Percentiles rank a stretch among this genome's conserved stretches.
Conservation (phyloP, 73 alveolate genomes). For the Symbiodinium pilosum region DNA sequence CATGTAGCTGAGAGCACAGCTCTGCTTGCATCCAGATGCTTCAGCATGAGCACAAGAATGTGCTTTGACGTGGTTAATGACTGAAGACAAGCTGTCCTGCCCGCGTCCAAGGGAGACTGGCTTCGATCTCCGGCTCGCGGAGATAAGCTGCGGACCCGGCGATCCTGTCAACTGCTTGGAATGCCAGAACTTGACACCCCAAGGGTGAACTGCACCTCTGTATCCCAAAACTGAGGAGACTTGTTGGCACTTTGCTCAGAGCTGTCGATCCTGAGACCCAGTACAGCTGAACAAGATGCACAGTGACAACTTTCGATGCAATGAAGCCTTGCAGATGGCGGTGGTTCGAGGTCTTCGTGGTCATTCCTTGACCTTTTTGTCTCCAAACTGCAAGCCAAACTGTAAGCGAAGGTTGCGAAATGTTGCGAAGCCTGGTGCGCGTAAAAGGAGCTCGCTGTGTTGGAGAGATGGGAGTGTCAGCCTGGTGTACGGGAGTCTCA, state of each 20-base stretch:
- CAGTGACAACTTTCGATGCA: not conserved
- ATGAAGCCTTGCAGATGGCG: not conserved
- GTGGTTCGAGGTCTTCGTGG: not conserved
- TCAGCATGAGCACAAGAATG: no score
- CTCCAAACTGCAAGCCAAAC: not conserved
- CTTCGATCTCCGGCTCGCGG: constrained; percentile 87
- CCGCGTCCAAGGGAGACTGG: constrained; percentile 69
- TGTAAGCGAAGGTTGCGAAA: not conserved
- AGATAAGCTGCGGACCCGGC: constrained; percentile 83
- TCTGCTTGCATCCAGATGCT: no score
- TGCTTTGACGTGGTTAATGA: no score
- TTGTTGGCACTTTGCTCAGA: constrained; percentile 53
- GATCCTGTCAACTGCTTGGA: not conserved
- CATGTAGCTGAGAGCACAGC: no score
- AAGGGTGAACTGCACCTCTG: constrained; percentile 45
- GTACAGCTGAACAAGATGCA: no score
- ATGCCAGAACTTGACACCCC: no score
- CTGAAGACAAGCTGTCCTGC: no score
- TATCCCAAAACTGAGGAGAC: constrained; percentile 7
- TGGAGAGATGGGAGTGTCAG: not conserved
- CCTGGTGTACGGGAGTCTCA: not conserved
- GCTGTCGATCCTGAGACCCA: constrained; percentile 31
- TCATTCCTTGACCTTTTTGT: not conserved
- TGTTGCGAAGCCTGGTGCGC: not conserved
- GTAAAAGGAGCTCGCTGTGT: not conserved